Evolutionary conservation across 176 grass and related monocot species (phyloP).

Genomic region (Pharus latifolius): DNA sequence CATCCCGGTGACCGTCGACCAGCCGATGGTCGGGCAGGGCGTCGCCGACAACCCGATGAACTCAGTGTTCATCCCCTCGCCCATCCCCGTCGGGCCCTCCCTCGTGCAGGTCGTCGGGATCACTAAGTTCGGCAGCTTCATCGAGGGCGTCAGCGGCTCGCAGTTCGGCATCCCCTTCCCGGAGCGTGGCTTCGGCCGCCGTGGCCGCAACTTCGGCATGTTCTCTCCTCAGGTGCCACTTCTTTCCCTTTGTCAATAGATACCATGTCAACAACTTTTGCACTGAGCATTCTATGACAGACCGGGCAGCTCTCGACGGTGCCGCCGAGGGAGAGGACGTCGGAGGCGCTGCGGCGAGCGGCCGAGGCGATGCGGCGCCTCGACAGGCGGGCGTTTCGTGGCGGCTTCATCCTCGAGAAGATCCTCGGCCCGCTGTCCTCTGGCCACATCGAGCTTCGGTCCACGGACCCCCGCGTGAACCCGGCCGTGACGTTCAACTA

Average conservation of each 20-base stretch:
- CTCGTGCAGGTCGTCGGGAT: slow-evolving; percentile 80
- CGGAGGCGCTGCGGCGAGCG: slow-evolving; percentile 40
- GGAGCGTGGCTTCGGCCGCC: neutral
- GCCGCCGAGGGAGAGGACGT: slow-evolving; percentile 61
- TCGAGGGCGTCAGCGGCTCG: slow-evolving; percentile 65
- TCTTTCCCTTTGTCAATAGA: neutral
- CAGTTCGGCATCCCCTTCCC: slow-evolving; percentile 41
- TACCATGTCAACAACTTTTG: neutral
- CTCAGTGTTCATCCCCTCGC: slow-evolving; percentile 62
- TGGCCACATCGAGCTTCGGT: slow-evolving; percentile 54
- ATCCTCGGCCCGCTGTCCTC: slow-evolving; percentile 58
- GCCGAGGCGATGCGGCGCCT: slow-evolving; percentile 43
- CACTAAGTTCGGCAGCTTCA: slow-evolving; percentile 56
- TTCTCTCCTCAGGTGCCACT: slow-evolving; percentile 47
- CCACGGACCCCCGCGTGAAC: slow-evolving; percentile 45
- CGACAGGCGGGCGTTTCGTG: slow-evolving; percentile 39
- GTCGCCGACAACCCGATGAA: slow-evolving; percentile 88
- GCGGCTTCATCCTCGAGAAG: slow-evolving; percentile 89
- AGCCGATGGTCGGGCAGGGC: slow-evolving; percentile 68
- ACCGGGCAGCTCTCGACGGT: slow-evolving; percentile 60
- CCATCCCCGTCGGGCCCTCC: slow-evolving; percentile 35
- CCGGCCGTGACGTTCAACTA: slow-evolving; percentile 92
- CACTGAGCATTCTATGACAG: neutral
- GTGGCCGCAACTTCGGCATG: slow-evolving; percentile 46
- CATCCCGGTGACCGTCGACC: slow-evolving; percentile 48